phyloP scores from a whole-genome alignment of 371 early-diverging fungal genomes.

The Actinomortierella ambigua region DNA sequence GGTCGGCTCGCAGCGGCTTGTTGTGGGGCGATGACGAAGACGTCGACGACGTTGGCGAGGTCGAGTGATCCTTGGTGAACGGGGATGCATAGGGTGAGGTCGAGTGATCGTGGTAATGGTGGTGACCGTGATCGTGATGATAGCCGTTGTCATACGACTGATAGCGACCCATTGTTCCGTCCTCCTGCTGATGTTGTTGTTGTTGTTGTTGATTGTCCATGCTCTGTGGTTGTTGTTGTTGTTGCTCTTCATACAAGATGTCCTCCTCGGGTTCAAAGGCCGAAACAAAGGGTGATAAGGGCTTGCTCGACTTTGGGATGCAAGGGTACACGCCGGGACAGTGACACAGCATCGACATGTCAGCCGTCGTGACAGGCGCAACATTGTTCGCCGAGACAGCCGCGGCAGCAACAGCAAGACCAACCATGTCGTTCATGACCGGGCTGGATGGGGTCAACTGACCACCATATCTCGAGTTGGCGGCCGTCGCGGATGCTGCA shows the following conservation, averaged over 20 bases:
- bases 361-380: constrained; percentile 22
- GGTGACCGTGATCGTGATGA: no score
- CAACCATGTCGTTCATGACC: constrained; percentile 21
- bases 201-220: not conserved
- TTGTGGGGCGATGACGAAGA: constrained; percentile 9
- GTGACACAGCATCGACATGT: constrained; percentile 35
- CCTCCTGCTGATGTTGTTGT: constrained; percentile 25
- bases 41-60: constrained; percentile 1
- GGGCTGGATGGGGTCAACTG: constrained; percentile 23
- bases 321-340: constrained; percentile 44
- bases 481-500: constrained; percentile 7
- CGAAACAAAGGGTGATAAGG: no score
- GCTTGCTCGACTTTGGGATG: constrained; percentile 1
- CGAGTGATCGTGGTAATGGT: not conserved
- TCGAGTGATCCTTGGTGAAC: constrained; percentile 19
- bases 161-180: constrained; percentile 8
- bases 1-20: constrained; percentile 29
- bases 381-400: constrained; percentile 10
- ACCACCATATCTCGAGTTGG: constrained; percentile 8
- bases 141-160: not conserved
- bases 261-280: constrained; percentile 10
- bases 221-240: not conserved
- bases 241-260: not conserved
- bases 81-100: constrained; percentile 18
- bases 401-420: no score